Evolutionary conservation across 2,329 filamentous ascomycete genomes (phyloP).

Genomic region (Dryadomyces quercus-mongolicae): DNA sequence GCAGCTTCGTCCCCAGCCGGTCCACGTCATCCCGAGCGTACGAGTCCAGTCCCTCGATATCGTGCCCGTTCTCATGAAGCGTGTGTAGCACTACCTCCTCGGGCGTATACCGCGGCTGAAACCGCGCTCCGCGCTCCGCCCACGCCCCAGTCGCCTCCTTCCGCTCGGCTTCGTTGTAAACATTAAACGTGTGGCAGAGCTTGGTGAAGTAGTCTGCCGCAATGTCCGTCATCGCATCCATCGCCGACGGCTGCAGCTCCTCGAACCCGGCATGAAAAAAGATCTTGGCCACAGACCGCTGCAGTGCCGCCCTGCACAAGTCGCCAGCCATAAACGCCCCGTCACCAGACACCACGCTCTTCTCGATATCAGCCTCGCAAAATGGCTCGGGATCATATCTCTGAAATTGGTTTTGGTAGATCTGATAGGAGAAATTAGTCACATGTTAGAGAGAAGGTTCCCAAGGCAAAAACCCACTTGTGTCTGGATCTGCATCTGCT

Average conservation of each 20-base stretch:
- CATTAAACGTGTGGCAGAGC: slow-evolving; percentile 64
- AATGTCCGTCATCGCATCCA: slow-evolving; percentile 82
- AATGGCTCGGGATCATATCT: slow-evolving; percentile 91
- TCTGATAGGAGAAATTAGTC: slow-evolving; percentile 31
- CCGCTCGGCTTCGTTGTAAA: slow-evolving; percentile 76
- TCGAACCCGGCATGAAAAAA: slow-evolving; percentile 96
- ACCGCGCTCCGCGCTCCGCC: slow-evolving; percentile 27
- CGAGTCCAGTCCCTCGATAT: slow-evolving; percentile 66
- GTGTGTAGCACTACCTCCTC: slow-evolving; percentile 85
- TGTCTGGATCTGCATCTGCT: slow-evolving; percentile 98
- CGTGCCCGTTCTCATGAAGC: slow-evolving; percentile 70
- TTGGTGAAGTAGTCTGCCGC: slow-evolving; percentile 84
- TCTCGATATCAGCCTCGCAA: slow-evolving; percentile 70
- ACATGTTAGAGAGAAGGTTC: too few relatives aligned
- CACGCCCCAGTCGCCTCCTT: slow-evolving; percentile 37
- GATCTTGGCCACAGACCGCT: slow-evolving; percentile 84
- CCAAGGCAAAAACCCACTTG: slow-evolving; percentile 49
- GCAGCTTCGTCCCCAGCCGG: slow-evolving; percentile 65
- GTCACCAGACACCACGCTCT: slow-evolving; percentile 81
- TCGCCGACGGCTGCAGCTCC: slow-evolving; percentile 86
- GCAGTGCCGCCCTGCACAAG: slow-evolving; percentile 71
- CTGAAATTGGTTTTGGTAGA: slow-evolving; percentile 96
- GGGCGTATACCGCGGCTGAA: slow-evolving; percentile 58
- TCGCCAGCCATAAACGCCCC: slow-evolving; percentile 78
- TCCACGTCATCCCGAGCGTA: slow-evolving; percentile 95